Percentiles rank a stretch among this genome's conserved stretches.
Conservation (phyloP, 352 stramenopile species). For the Phytophthora quininea region DNA sequence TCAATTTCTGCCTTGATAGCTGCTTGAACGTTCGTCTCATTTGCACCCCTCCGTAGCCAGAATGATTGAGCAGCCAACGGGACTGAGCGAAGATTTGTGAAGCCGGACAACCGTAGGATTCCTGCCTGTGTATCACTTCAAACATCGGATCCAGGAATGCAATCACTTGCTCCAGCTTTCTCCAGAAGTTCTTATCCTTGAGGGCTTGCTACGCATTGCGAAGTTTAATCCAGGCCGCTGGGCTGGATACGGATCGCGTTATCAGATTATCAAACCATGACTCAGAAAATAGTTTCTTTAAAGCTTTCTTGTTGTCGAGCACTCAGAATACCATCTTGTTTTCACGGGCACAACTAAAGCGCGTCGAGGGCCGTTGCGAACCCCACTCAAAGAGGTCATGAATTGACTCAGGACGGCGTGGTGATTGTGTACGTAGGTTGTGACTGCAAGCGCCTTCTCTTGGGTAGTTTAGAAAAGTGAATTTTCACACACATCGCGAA, state of each 20-base stretch:
- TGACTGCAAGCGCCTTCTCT: background rate
- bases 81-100: background rate
- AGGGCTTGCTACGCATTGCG: background rate
- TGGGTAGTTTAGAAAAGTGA: background rate
- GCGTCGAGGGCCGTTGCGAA: background rate
- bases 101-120: background rate
- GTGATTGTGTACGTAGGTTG: slow-evolving; percentile 11
- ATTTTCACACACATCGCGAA: background rate
- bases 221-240: too few relatives aligned
- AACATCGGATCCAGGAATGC: background rate
- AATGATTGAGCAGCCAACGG: background rate
- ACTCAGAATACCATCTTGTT: background rate
- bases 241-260: background rate
- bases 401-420: background rate
- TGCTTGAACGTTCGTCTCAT: background rate
- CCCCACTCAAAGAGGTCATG: background rate
- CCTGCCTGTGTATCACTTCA: background rate
- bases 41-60: too few relatives aligned
- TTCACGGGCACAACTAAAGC: background rate
- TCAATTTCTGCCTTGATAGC: background rate
- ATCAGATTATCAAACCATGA: background rate
- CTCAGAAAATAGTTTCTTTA: background rate
- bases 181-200: background rate
- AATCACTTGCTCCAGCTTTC: background rate
- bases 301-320: background rate